A percentile compares a stretch with the other conserved stretches of the same genome.
Conservation (phyloP, 331 rosid species). For the Spiraea crenata region DNA sequence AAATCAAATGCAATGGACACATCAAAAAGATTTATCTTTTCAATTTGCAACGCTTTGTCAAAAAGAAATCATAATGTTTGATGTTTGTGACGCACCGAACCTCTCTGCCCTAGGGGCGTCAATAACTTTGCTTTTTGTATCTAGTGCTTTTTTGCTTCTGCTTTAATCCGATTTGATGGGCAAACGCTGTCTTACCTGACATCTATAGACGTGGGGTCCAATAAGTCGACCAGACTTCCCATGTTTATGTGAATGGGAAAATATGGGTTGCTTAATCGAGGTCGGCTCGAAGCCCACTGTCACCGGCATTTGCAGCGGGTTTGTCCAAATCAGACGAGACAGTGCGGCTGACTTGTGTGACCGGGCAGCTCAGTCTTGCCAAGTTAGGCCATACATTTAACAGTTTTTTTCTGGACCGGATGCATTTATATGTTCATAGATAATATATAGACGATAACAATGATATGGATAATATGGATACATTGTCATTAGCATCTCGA, state of each 20-base stretch:
- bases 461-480: no score
- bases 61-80: conserved; percentile 13
- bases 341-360: no score
- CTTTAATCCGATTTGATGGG: conserved; percentile 3
- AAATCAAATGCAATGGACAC: neutral
- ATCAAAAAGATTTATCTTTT: neutral
- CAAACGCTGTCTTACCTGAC: neutral
- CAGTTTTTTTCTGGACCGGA: no score
- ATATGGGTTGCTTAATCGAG: no score
- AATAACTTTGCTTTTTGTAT: neutral
- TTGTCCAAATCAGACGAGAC: no score
- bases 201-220: neutral
- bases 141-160: neutral
- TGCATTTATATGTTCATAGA: no score
- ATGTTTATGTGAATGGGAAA: no score
- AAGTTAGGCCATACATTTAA: no score
- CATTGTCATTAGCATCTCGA: no score
- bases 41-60: neutral
- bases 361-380: no score
- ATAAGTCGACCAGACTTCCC: neutral
- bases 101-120: neutral
- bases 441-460: no score
- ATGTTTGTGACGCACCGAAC: neutral
- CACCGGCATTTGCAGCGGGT: neutral
- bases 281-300: neutral